Conservation (phyloP, 2,329 filamentous ascomycete species). For the Coniella vitis region DNA sequence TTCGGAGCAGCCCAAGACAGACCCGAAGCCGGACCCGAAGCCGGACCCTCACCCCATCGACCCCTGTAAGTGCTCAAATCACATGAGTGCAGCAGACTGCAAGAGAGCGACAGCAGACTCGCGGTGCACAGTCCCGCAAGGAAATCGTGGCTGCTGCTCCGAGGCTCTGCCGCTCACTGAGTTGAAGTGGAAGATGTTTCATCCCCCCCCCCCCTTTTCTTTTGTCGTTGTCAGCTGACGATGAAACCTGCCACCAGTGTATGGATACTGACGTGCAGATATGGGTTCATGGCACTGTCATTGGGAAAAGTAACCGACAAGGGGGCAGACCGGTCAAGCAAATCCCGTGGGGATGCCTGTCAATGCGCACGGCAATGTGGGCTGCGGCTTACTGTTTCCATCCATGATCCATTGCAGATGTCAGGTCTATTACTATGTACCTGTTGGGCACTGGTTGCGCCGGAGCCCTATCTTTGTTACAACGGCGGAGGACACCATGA, state of each 20-base stretch:
- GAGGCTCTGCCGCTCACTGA: neutral
- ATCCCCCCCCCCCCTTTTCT: too few relatives aligned
- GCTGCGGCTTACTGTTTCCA: neutral
- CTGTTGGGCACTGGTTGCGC: too few relatives aligned
- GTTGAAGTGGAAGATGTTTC: neutral
- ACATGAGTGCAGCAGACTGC: constrained; percentile 11
- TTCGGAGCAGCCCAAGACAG: neutral
- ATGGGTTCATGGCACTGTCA: too few relatives aligned
- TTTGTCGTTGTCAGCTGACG: neutral
- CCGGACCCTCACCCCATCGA: neutral
- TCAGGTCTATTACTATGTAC: neutral
- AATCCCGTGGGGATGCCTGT: constrained; percentile 1
- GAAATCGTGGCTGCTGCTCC: neutral
- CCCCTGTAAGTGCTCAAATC: constrained; percentile 10
- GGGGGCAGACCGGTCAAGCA: constrained; percentile 7
- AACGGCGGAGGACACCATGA: too few relatives aligned
- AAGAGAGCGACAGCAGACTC: neutral
- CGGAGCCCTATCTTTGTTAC: too few relatives aligned
- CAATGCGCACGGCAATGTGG: neutral
- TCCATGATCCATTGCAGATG: constrained; percentile 2
- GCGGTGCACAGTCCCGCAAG: neutral
- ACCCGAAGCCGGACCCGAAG: constrained; percentile 4
- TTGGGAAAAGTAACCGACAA: neutral
- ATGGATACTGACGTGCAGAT: neutral
- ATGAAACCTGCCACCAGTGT: constrained; percentile 3